phyloP scores from a whole-genome alignment of 2,329 filamentous ascomycete species.

The Coleophoma eucalyptorum region DNA sequence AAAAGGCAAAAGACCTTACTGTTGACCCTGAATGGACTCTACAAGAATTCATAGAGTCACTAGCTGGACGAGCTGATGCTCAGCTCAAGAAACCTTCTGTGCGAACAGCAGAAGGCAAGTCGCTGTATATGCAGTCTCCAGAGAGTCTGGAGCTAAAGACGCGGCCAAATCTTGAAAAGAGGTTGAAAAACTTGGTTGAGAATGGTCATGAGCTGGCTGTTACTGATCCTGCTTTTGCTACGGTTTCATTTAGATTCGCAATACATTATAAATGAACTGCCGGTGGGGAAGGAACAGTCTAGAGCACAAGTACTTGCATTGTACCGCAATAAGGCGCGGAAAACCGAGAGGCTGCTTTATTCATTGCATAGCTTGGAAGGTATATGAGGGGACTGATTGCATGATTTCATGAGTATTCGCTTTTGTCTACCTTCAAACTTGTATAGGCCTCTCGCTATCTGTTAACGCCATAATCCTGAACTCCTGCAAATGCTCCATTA shows the following conservation, averaged over 20 bases:
- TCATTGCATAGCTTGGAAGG: too few relatives aligned
- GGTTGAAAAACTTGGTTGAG: constrained; percentile 70
- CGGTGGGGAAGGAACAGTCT: neutral
- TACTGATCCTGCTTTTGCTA: constrained; percentile 81
- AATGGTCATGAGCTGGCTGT: constrained; percentile 88
- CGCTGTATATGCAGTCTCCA: constrained; percentile 85
- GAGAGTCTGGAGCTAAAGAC: constrained; percentile 81
- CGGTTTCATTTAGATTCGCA: constrained; percentile 27
- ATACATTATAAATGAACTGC: constrained; percentile 3
- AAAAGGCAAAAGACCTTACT: constrained; percentile 69
- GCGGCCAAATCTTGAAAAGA: constrained; percentile 75
- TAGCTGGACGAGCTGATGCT: constrained; percentile 79
- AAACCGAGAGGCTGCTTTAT: too few relatives aligned
- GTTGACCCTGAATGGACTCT: constrained; percentile 71
- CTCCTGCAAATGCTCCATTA: constrained; percentile 23
- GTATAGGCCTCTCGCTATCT: neutral
- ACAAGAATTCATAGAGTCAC: constrained; percentile 77
- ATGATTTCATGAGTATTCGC: too few relatives aligned
- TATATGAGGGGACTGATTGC: too few relatives aligned
- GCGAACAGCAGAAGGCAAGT: constrained; percentile 70
- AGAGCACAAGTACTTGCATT: too few relatives aligned
- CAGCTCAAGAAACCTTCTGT: constrained; percentile 94
- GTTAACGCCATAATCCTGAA: constrained; percentile 21
- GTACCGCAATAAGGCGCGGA: too few relatives aligned
- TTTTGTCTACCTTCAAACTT: neutral